A percentile compares a stretch with the other conserved stretches of the same genome.
Evolutionary conservation across 257 asterid genomes (phyloP).

Genomic region (Gentiana macrophylla): DNA sequence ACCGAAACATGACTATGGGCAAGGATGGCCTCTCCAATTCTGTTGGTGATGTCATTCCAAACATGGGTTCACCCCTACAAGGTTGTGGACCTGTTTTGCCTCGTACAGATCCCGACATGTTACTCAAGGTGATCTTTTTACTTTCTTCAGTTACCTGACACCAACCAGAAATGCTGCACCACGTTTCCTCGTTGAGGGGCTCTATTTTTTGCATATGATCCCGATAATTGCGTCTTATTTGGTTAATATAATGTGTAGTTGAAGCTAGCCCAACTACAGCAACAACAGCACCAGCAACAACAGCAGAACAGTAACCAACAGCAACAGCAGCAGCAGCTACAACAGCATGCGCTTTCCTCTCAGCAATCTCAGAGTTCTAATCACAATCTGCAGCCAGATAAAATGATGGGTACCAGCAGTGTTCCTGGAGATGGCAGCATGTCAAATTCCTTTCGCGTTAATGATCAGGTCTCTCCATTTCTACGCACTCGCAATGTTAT

Average conservation of each 20-base stretch:
- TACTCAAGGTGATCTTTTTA: constrained; percentile 51
- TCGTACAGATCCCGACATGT: constrained; percentile 73
- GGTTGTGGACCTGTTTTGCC: constrained; percentile 64
- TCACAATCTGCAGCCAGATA: constrained; percentile 79
- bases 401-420: constrained; percentile 56
- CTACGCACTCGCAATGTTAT: constrained; percentile 1
- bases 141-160: background rate
- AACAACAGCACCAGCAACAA: constrained; percentile 33
- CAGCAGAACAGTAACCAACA: constrained; percentile 20
- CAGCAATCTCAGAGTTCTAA: constrained; percentile 86
- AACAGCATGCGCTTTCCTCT: constrained; percentile 69
- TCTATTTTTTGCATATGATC: background rate
- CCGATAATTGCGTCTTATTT: background rate
- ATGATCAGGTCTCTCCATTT: constrained; percentile 75
- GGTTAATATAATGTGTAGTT: constrained; percentile 26
- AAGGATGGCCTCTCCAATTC: constrained; percentile 82
- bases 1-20: constrained; percentile 71
- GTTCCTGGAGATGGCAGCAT: constrained; percentile 80
- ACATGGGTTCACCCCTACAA: constrained; percentile 75
- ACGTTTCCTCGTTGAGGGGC: background rate
- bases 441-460: constrained; percentile 77
- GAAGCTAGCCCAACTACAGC: constrained; percentile 63
- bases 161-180: too few species aligned
- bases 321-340: constrained; percentile 49
- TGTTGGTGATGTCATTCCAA: constrained; percentile 70